A percentile compares a stretch with the other conserved stretches of the same genome.
Conservation (phyloP, 2,329 filamentous ascomycete species). For the Aspergillus sp. region DNA sequence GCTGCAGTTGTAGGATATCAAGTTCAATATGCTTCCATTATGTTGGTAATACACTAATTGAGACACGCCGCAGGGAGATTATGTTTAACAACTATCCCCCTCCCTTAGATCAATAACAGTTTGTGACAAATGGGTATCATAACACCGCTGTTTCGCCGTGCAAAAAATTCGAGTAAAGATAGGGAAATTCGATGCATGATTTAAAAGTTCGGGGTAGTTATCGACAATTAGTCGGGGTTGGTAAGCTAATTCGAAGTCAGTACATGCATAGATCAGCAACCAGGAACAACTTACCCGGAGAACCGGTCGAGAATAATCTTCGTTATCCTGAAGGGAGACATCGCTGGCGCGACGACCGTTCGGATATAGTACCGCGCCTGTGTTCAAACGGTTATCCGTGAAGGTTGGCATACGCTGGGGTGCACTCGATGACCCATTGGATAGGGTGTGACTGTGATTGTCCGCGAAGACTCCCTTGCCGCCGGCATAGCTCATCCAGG, state of each 20-base stretch:
- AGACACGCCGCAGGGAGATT: slow-evolving; percentile 7
- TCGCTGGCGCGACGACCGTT: slow-evolving; percentile 44
- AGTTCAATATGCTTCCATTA: not conserved
- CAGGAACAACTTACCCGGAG: slow-evolving; percentile 36
- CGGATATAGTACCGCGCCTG: slow-evolving; percentile 41
- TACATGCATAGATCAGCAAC: not conserved
- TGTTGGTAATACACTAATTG: slow-evolving; percentile 15
- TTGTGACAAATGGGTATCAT: slow-evolving; percentile 41
- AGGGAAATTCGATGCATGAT: slow-evolving; percentile 18
- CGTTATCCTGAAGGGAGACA: slow-evolving; percentile 48
- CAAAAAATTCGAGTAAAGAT: slow-evolving; percentile 28
- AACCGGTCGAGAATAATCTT: slow-evolving; percentile 49
- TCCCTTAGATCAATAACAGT: slow-evolving; percentile 21
- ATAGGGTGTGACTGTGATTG: slow-evolving; percentile 25
- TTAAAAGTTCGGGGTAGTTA: slow-evolving; percentile 11
- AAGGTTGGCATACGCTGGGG: slow-evolving; percentile 33
- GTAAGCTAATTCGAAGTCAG: slow-evolving; percentile 31
- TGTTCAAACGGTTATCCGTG: slow-evolving; percentile 48
- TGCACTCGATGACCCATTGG: slow-evolving; percentile 22
- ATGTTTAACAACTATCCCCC: not conserved
- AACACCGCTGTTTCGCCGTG: slow-evolving; percentile 34
- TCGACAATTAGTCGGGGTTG: slow-evolving; percentile 33
- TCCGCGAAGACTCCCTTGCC: slow-evolving; percentile 33
- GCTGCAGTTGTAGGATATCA: not conserved
- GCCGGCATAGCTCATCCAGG: slow-evolving; percentile 36